Evolutionary conservation across 2,329 filamentous ascomycete species (phyloP).

Genomic region (Beauveria pseudobassiana): DNA sequence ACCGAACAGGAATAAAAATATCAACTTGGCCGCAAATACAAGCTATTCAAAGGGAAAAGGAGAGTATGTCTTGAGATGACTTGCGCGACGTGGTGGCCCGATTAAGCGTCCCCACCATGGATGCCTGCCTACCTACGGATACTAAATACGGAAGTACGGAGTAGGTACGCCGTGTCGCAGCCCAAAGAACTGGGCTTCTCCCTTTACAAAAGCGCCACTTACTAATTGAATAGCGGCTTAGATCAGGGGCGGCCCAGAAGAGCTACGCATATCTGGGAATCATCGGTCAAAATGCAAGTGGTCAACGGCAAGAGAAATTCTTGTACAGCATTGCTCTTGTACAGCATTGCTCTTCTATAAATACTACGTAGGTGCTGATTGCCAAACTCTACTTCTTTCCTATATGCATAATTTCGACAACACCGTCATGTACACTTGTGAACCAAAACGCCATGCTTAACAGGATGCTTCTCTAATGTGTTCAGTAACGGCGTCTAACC

Average conservation of each 20-base stretch:
- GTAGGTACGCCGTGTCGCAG: no score
- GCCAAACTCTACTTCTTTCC: slow-evolving; percentile 1
- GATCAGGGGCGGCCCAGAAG: not conserved
- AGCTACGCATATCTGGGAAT: not conserved
- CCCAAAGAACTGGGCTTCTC: not conserved
- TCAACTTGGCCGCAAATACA: not conserved
- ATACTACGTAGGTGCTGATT: not conserved
- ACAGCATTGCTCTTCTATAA: not conserved
- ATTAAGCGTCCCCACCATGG: slow-evolving; percentile 1
- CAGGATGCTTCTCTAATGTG: not conserved
- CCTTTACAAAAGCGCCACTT: not conserved
- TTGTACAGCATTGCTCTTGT: not conserved
- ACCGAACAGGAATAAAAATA: not conserved
- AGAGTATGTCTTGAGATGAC: not conserved
- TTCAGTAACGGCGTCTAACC: slow-evolving; percentile 6
- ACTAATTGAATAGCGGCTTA: not conserved
- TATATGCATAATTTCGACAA: not conserved
- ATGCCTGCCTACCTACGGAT: not conserved
- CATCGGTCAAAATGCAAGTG: not conserved
- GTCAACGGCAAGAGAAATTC: not conserved
- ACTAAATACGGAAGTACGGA: no score
- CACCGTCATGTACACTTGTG: not conserved
- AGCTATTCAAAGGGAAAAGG: not conserved
- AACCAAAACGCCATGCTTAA: slow-evolving; percentile 7
- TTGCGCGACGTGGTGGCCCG: not conserved